phyloP scores from a whole-genome alignment of 1,284 basidiomycete genomes.

The Ustilago vetiveriae region DNA sequence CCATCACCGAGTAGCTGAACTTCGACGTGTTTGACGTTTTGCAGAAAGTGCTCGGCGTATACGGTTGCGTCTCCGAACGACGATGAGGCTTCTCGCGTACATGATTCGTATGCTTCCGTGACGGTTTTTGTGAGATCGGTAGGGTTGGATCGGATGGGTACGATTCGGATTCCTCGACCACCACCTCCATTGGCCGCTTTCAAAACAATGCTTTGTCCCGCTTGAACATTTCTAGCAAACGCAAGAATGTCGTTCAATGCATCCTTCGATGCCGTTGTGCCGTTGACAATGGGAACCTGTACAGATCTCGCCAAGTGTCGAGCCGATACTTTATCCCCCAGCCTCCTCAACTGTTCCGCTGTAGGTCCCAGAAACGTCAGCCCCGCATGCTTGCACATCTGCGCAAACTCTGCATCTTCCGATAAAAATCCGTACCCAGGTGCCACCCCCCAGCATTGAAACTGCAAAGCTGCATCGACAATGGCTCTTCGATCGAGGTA shows the following conservation, averaged over 20 bases:
- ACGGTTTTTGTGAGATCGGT: not conserved
- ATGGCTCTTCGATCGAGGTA: slow-evolving; percentile 67
- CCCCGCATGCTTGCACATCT: slow-evolving; percentile 10
- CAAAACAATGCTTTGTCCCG: slow-evolving; percentile 22
- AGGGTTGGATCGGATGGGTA: slow-evolving; percentile 1
- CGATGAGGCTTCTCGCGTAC: slow-evolving; percentile 26
- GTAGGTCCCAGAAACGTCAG: slow-evolving; percentile 33
- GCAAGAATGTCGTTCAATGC: slow-evolving; percentile 15
- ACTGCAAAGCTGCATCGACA: slow-evolving; percentile 69
- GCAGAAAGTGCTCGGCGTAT: slow-evolving; percentile 38
- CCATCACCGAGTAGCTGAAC: slow-evolving; percentile 50
- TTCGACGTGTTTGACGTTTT: slow-evolving; percentile 43
- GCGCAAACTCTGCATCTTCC: slow-evolving; percentile 35
- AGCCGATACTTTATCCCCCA: slow-evolving; percentile 33
- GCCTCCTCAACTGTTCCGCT: slow-evolving; percentile 4
- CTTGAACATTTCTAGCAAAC: slow-evolving; percentile 9
- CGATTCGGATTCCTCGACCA: slow-evolving; percentile 39
- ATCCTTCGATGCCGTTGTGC: slow-evolving; percentile 3
- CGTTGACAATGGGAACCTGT: slow-evolving; percentile 20
- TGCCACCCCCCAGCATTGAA: slow-evolving; percentile 69
- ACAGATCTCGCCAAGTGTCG: slow-evolving; percentile 14
- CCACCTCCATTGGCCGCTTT: slow-evolving; percentile 51
- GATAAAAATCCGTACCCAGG: slow-evolving; percentile 39
- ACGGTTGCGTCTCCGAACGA: slow-evolving; percentile 38
- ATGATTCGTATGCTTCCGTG: slow-evolving; percentile 20